Conservation (phyloP, 2,329 filamentous ascomycete genomes). For the Acrocalymma vagum region DNA sequence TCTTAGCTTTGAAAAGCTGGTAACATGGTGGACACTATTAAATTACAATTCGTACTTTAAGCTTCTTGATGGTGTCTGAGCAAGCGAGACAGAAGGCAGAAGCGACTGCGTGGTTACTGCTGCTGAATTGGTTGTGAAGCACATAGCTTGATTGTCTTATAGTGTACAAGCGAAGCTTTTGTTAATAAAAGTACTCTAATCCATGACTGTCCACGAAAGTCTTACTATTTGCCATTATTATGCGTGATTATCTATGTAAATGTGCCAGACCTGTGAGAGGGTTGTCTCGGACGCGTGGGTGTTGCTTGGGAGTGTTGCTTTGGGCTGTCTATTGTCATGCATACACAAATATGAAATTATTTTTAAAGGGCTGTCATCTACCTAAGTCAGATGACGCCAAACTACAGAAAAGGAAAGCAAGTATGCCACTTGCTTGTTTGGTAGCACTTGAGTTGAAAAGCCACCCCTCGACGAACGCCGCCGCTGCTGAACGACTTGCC, state of each 20-base stretch:
- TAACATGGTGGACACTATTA: slow-evolving; percentile 18
- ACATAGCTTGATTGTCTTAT: slow-evolving; percentile 31
- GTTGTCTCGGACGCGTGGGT: no score
- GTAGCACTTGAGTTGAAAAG: no score
- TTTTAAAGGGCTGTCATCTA: no score
- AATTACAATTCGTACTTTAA: slow-evolving; percentile 37
- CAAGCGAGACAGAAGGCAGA: slow-evolving; percentile 17
- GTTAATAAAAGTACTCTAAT: slow-evolving; percentile 46
- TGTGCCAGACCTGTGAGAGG: no score
- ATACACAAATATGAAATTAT: no score
- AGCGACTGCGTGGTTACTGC: slow-evolving; percentile 23
- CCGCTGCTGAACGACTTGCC: no score
- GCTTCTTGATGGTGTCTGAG: slow-evolving; percentile 26
- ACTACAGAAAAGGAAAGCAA: no score
- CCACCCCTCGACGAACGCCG: no score
- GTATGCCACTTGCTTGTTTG: no score
- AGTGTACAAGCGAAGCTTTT: slow-evolving; percentile 41
- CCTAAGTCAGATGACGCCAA: no score
- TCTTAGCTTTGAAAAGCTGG: slow-evolving; percentile 24
- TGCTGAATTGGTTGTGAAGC: slow-evolving; percentile 17
- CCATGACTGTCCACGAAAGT: slow-evolving; percentile 21
- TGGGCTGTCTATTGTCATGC: no score
- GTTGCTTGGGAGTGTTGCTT: no score
- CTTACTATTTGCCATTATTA: neutral
- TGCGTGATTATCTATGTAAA: neutral